Evolutionary conservation across 352 stramenopile species (phyloP), one percentile per base, ranked within the genome.

Genomic region (Aphanomyces euteiches): DNA sequence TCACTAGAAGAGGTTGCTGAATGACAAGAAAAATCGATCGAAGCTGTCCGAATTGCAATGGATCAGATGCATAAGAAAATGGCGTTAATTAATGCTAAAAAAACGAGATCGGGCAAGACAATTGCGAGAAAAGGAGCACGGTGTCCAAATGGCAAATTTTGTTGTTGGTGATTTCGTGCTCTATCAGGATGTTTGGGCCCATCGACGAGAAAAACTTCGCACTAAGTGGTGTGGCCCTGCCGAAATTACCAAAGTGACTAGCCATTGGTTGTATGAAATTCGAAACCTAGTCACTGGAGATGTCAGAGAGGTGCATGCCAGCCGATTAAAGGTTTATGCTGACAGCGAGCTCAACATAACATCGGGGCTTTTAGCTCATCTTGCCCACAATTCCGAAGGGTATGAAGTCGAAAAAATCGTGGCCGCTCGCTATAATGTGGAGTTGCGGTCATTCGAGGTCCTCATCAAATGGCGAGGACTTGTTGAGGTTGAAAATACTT

Each of bases 171-270:
- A 71, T 47, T 75, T 57, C 19, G 72, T 75, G 10, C 41, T 75
- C 12, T 75, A 75, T 39, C 65, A 59, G 5, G 72, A 75, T 47
- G 73, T 75, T 7, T 77, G 68, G 68, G 34, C 47, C 12, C 53
- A 74, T 21, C 50, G 21, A n/a, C 69, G 67, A 4, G 8, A 28
- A 17, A 75, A 75, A 53, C 38, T 69, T 34, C 38, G 56, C n/a
- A 61, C 66, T 19, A 66, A 72, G 34, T 77, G 73, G 61, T 72
- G 61, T 39, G 61, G 73, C 1, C 61, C n/a, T n/a, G n/a, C n/a
- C n/a, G 68, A 5, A 69, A 60, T 50, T 45, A 69, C 59, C 41
- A 39, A 38, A 3, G 56, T 48, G 12, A 40, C 38, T 19, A 75
- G 60, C 34, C 59, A 75, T 6, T 77, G 73, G 73, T 56, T 75